Base-by-base conservation (phyloP, 345 rosid genomes). In the Euphorbia tirucalli region DNA sequence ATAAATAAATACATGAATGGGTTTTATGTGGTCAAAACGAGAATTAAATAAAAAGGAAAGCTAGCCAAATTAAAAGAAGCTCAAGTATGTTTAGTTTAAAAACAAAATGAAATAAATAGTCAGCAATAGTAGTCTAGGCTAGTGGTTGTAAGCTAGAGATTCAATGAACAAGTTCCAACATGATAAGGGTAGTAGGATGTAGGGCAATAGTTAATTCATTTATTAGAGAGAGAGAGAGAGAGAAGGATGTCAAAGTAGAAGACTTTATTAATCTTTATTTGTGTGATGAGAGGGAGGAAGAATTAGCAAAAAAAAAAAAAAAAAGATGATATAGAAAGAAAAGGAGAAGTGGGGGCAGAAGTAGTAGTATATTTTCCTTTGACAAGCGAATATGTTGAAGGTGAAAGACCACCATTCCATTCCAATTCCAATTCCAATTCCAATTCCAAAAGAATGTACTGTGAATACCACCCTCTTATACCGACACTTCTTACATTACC, bases 371-470 rank as follows among this genome's bases (percentile, higher is more conserved):
- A 64, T 37, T 72, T 65, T 18, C 58, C 32, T 65, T 65, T 65
- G 65, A 65, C 65, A 57, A 73, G 62, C 57, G 59, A 73, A 73
- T 73, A 65, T 41, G 43, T 44, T 44, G 71, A 65, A 24, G 48
- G 71, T 73, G 76, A 73, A 57, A 65, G 70, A 49, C 46, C 68
- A 46, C 59, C 49, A 43, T 21, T 5, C 11, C 62, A 57, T 35
- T 35, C 39, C 7, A 35, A 35, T 35, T 35, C 39, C 19, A 46
- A 46, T 13, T 13, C 52, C 11, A 41, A 2, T 41, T 6, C 44
- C 8, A 37, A 41, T 41, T 41, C 44, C 9, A 2, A 46, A 59
- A 70, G 74, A 70, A 70, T 59, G 66, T 70, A 60, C 43, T 43
- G 66, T 5, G 46, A 70, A 52, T 35, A 28, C 41, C 54, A 58